Base-by-base conservation (phyloP, 2,329 filamentous ascomycete species). In the Fusarium nodosum region DNA sequence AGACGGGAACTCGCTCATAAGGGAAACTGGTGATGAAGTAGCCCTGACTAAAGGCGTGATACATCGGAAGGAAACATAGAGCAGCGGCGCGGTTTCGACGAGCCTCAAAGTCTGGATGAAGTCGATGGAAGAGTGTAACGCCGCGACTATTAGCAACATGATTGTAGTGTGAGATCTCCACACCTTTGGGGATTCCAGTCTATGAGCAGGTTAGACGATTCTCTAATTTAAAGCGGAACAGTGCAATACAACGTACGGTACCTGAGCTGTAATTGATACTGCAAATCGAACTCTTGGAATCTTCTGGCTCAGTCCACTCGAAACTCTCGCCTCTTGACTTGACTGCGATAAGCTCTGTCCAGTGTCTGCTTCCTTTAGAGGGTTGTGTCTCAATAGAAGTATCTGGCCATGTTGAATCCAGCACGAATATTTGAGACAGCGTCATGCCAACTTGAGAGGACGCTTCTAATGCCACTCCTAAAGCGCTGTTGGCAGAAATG, bases 121-220 rank as follows among this genome's bases (percentile, higher is more conserved):
- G 77, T 68, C 83, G 80, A 47, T 73, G 60, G 41, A 74, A 68
- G n/a, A 58, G 54, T n/a, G 85, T 82, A 18, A 88, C 86, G 62
- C 91, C 88, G 16, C 82, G 73, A 69, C 88, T 86, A 75, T 95
- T 95, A 66, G 92, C 85, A 44, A 94, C 86, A 74, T 93, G 92
- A 71, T 93, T 91, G 63, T 84, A 82, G 78, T 97, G 93, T n/a
- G 89, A 88, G 68, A 96, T 91, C 79, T 92, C 89, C 16, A 96
- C 93, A 13, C 93, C 93, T 77, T 97, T 97, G 12, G 93, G 92
- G 6, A 93, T 84, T 9, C 93, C 93, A 0, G 93, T 97, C 75
- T 77, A 38, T 33, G 18, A 39, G 13, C 20, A 12, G 8, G 39
- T 71, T 52, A 72, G 62, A 36, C 18, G 18, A 20, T 13, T 47